phyloP scores from a whole-genome alignment of 2,329 filamentous ascomycete species.

The Phaeosphaeriaceae sp. region DNA sequence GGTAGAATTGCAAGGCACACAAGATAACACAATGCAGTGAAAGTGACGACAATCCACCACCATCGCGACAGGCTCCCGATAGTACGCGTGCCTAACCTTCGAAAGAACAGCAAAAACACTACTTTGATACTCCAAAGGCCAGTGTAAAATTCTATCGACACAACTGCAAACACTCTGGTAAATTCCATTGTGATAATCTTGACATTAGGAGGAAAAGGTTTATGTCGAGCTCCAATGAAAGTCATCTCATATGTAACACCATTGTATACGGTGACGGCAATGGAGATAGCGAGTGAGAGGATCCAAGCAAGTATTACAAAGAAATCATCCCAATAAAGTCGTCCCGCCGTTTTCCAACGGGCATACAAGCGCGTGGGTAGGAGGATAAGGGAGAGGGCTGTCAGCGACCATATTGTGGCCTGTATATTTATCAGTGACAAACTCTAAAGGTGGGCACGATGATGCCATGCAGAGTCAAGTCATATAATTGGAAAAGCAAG shows the following conservation, averaged over 20 bases:
- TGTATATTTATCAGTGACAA: neutral
- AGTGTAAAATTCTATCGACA: slow-evolving; percentile 17
- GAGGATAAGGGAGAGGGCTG: slow-evolving; percentile 1
- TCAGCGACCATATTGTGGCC: slow-evolving; percentile 9
- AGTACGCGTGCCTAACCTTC: slow-evolving; percentile 6
- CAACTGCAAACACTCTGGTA: slow-evolving; percentile 7
- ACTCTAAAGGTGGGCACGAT: no score
- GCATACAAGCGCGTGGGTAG: slow-evolving; percentile 10
- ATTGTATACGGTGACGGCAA: neutral
- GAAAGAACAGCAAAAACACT: slow-evolving; percentile 21
- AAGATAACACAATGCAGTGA: slow-evolving; percentile 8
- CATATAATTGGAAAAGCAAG: no score
- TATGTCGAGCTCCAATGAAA: slow-evolving; percentile 2
- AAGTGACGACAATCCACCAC: slow-evolving; percentile 10
- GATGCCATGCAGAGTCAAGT: no score
- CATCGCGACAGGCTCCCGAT: neutral
- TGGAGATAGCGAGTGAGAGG: slow-evolving; percentile 11
- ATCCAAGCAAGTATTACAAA: slow-evolving; percentile 13
- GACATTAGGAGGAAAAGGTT: slow-evolving; percentile 6
- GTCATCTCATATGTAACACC: slow-evolving; percentile 10
- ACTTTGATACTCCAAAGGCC: slow-evolving; percentile 21
- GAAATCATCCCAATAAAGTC: slow-evolving; percentile 20
- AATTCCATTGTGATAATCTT: slow-evolving; percentile 11
- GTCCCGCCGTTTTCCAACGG: slow-evolving; percentile 8
- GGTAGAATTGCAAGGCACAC: slow-evolving; percentile 10